A percentile compares a stretch with the other conserved stretches of the same genome.
phyloP scores from a whole-genome alignment of 2,329 filamentous ascomycete genomes.

The Penicillium digitatum region DNA sequence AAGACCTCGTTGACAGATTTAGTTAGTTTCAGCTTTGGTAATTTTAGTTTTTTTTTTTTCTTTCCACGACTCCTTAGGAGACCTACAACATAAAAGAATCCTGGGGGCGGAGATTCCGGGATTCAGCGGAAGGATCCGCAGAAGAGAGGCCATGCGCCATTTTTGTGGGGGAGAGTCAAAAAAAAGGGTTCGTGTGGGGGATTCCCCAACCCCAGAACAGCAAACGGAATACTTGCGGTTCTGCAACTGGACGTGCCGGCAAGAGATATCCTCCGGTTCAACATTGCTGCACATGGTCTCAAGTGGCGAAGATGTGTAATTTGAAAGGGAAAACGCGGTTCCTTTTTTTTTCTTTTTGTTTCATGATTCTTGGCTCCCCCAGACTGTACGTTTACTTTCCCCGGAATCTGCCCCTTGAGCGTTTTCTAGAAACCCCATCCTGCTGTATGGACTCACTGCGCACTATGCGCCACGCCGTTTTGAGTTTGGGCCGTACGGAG shows the following conservation, averaged over 20 bases:
- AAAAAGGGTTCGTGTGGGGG: conserved; percentile 26
- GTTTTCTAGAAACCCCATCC: conserved; percentile 19
- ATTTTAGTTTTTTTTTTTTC: not conserved
- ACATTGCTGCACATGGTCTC: conserved; percentile 1
- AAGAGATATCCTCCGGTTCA: conserved; percentile 9
- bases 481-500: conserved; percentile 21
- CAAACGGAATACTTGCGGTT: not conserved
- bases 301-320: not conserved
- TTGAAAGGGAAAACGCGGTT: not conserved
- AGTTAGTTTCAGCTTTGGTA: not conserved
- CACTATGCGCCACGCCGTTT: conserved; percentile 24
- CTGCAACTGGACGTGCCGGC: not conserved
- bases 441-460: conserved; percentile 1
- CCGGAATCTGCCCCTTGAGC: conserved; percentile 2
- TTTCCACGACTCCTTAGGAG: not conserved
- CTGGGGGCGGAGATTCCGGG: conserved; percentile 11
- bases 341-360: not conserved
- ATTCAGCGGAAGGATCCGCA: conserved; percentile 18
- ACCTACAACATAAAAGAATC: not conserved
- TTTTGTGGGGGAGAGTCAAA: conserved; percentile 25
- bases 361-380: conserved; percentile 1
- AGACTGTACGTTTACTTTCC: conserved; percentile 4
- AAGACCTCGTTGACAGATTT: conserved; percentile 2
- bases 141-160: conserved; percentile 21
- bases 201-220: conserved; percentile 9